Percentiles rank a stretch among this genome's conserved stretches.
Evolutionary conservation across 129 eudicot genomes (phyloP).

Genomic region (Chrysanthemum seticuspe): DNA sequence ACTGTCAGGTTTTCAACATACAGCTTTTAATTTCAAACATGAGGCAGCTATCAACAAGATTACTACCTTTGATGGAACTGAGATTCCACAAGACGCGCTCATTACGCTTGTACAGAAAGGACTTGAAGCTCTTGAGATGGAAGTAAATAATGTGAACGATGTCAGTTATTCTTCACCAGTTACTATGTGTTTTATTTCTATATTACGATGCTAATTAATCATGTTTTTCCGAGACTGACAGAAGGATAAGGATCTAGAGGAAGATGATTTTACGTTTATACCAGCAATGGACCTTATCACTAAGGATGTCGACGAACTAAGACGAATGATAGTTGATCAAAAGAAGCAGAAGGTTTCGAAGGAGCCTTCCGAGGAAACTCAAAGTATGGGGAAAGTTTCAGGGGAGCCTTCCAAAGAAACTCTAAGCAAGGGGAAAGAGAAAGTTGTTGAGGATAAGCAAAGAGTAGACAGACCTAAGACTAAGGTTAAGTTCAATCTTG

Average conservation of each 20-base stretch:
- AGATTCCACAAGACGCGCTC: constrained; percentile 60
- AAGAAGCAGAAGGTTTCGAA: constrained; percentile 27
- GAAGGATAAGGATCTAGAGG: constrained; percentile 47
- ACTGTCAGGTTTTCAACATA: constrained; percentile 53
- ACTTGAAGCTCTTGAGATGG: constrained; percentile 55
- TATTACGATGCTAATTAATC: constrained; percentile 19
- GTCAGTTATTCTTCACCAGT: constrained; percentile 38
- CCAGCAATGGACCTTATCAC: constrained; percentile 64
- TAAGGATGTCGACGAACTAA: constrained; percentile 49
- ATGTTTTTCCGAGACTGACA: constrained; percentile 28
- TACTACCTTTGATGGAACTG: constrained; percentile 37
- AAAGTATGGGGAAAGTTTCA: constrained; percentile 29
- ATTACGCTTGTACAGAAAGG: constrained; percentile 59
- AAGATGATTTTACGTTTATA: constrained; percentile 52
- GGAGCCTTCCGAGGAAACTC: constrained; percentile 22
- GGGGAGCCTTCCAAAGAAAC: constrained; percentile 24
- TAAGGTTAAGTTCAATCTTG: constrained; percentile 21
- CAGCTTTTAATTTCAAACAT: constrained; percentile 51
- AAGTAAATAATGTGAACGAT: constrained; percentile 52
- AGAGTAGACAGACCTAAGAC: constrained; percentile 21
- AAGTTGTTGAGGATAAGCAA: constrained; percentile 21
- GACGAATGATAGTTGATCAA: constrained; percentile 35
- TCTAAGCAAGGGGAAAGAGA: constrained; percentile 17
- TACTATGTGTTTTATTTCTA: neutral
- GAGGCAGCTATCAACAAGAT: constrained; percentile 53